Conservation (phyloP, 306 rosid species). For the Cucumis hystrix region DNA sequence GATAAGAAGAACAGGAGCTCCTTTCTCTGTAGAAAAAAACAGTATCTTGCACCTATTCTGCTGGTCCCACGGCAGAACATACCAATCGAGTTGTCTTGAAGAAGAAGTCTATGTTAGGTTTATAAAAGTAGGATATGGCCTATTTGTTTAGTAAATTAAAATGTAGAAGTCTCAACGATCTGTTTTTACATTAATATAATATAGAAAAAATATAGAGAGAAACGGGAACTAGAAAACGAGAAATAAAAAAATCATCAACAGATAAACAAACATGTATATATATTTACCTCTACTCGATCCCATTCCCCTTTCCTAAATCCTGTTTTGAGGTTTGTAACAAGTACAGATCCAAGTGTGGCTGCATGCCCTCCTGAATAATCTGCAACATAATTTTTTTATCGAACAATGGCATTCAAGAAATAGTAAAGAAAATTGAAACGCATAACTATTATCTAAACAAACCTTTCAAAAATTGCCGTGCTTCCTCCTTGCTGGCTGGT, state of each 20-base stretch:
- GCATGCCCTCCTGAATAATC: slow-evolving; percentile 83
- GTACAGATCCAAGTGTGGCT: slow-evolving; percentile 81
- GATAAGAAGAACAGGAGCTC: not conserved
- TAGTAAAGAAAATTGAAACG: not conserved
- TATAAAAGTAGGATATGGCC: not conserved
- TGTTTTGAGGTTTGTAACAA: slow-evolving; percentile 80
- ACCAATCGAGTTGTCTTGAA: not conserved
- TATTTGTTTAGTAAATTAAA: not conserved
- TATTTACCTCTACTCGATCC: slow-evolving; percentile 73
- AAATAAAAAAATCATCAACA: not conserved
- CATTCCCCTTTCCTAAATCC: slow-evolving; percentile 81
- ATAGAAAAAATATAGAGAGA: not conserved
- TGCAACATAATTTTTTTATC: slow-evolving; percentile 11
- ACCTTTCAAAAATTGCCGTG: slow-evolving; percentile 83
- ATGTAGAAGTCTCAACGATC: not conserved
- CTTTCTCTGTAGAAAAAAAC: not conserved
- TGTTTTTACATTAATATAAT: not conserved
- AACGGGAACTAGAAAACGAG: not conserved
- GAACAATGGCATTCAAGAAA: slow-evolving; percentile 1
- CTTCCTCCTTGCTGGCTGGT: slow-evolving; percentile 86
- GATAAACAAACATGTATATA: not conserved
- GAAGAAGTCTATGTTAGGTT: not conserved
- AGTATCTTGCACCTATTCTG: not conserved
- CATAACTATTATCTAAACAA: slow-evolving; percentile 1
- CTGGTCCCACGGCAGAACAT: not conserved